These are phyloP conservation scores for Sporisorium reilianum DNA, from an alignment of 1,284 basidiomycete species.

Conservation along the genomic window DNA sequence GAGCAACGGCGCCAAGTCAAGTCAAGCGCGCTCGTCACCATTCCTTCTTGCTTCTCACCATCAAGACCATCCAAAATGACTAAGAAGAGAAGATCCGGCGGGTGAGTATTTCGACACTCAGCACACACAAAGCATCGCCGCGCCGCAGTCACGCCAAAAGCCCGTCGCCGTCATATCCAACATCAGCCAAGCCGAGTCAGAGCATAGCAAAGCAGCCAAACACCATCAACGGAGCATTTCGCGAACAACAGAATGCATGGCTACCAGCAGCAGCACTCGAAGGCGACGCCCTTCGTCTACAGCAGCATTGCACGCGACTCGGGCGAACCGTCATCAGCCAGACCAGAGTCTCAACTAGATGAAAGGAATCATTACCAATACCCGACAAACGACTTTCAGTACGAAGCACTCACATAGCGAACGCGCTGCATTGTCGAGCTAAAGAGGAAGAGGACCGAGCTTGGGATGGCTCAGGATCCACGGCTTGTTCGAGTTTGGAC, in stretches of 20 bases:
- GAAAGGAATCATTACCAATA: too few relatives aligned
- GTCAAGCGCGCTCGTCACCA: slow-evolving; percentile 26
- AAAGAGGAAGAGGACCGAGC: too few relatives aligned
- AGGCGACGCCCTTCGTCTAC: not conserved
- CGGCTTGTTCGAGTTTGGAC: too few relatives aligned
- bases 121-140: not conserved
- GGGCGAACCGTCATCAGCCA: not conserved
- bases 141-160: not conserved
- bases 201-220: not conserved
- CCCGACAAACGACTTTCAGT: not conserved
- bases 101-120: slow-evolving; percentile 51
- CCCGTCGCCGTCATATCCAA: not conserved
- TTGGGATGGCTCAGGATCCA: too few relatives aligned
- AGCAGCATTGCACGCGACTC: not conserved
- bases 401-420: too few relatives aligned
- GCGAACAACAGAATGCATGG: too few relatives aligned
- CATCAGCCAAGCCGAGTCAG: not conserved
- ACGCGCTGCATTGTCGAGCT: not conserved
- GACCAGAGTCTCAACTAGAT: not conserved
- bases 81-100: slow-evolving; percentile 96
- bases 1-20: slow-evolving; percentile 16
- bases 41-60: slow-evolving; percentile 46
- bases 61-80: slow-evolving; percentile 74
- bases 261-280: not conserved
- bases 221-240: too few relatives aligned